phyloP scores from a whole-genome alignment of 2,329 filamentous ascomycete species.

The Fusarium nygamai region DNA sequence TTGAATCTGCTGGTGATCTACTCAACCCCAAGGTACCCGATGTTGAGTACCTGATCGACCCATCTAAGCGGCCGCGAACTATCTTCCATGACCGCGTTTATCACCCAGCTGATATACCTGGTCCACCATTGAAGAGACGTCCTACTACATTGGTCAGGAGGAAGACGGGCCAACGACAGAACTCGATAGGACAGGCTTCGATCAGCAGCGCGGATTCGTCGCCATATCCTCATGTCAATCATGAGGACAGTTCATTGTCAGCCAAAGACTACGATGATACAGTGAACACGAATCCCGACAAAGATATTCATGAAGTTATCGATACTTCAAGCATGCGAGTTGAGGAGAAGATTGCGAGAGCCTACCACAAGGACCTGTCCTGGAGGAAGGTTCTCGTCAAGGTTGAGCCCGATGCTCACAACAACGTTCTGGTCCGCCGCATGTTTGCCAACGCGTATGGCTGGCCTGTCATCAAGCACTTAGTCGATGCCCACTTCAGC shows the following conservation, averaged over 20 bases:
- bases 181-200: conserved; percentile 38
- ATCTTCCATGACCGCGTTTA: conserved; percentile 99
- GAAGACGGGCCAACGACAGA: conserved; percentile 43
- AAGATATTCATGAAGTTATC: conserved; percentile 51
- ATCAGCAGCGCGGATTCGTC: conserved; percentile 47
- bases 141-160: conserved; percentile 49
- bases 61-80: conserved; percentile 80
- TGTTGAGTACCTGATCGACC: conserved; percentile 84
- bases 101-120: conserved; percentile 90
- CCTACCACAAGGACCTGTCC: conserved; percentile 89
- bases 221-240: conserved; percentile 48
- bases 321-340: conserved; percentile 82
- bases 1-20: conserved; percentile 93
- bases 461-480: conserved; percentile 95
- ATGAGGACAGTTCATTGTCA: conserved; percentile 57
- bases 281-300: conserved; percentile 57
- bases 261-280: conserved; percentile 64
- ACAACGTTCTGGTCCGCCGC: conserved; percentile 95
- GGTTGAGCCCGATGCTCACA: conserved; percentile 95
- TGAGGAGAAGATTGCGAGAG: conserved; percentile 96
- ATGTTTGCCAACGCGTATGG: conserved; percentile 98
- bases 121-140: conserved; percentile 73
- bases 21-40: conserved; percentile 89
- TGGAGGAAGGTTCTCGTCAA: conserved; percentile 98
- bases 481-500: conserved; percentile 94